Evolutionary conservation across 306 rosid genomes (phyloP).

Genomic region (Rubus parviflorus): DNA sequence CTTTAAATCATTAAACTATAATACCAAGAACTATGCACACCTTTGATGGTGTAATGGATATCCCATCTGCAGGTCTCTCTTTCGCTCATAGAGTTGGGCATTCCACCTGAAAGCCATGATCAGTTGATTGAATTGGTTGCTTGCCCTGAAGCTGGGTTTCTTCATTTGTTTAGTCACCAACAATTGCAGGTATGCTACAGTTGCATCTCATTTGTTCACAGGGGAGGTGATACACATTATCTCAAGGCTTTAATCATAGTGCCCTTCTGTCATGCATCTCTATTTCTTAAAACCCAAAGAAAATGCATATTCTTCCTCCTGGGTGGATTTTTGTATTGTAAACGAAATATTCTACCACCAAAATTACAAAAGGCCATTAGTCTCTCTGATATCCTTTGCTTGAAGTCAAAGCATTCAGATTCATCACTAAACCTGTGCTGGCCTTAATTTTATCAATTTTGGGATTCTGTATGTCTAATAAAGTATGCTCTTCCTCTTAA

Average conservation of each 20-base stretch:
- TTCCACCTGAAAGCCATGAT: slow-evolving; percentile 64
- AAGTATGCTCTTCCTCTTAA: neutral
- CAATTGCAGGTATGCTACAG: slow-evolving; percentile 69
- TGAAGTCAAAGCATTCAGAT: neutral
- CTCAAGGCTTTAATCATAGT: slow-evolving; percentile 17
- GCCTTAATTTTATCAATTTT: neutral
- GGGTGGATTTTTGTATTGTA: neutral
- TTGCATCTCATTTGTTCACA: slow-evolving; percentile 14
- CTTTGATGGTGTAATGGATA: slow-evolving; percentile 19
- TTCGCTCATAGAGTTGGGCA: slow-evolving; percentile 70
- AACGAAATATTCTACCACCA: neutral
- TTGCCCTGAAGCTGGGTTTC: slow-evolving; percentile 58
- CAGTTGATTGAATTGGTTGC: slow-evolving; percentile 76
- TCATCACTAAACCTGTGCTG: neutral
- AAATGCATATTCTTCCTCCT: neutral
- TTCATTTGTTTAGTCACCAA: slow-evolving; percentile 89
- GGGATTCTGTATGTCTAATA: neutral
- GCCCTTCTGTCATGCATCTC: neutral
- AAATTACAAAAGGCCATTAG: neutral
- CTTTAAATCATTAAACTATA: neutral
- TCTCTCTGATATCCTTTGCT: neutral
- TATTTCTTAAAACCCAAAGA: neutral
- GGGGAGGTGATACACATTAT: slow-evolving; percentile 1
- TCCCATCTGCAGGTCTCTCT: slow-evolving; percentile 66
- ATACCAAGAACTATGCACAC: neutral